Conservation (phyloP, 2,329 filamentous ascomycete genomes). For the Exophiala lecanii-corni region DNA sequence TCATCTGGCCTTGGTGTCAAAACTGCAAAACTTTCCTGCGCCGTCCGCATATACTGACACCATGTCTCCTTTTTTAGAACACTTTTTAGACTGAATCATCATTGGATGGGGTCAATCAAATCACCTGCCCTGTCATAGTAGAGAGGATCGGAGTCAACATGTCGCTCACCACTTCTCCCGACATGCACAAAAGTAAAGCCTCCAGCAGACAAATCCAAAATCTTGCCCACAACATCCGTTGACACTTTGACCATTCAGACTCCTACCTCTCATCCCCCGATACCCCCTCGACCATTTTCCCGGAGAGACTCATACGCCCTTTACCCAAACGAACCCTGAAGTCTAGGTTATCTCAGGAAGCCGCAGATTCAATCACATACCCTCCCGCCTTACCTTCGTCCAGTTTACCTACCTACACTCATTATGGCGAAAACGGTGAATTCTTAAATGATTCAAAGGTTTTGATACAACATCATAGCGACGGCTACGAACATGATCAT, state of each 20-base stretch:
- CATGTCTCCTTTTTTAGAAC: background rate
- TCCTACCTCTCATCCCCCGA: conserved; percentile 55
- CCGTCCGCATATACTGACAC: background rate
- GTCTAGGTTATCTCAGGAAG: conserved; percentile 79
- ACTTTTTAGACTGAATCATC: background rate
- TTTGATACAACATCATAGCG: conserved; percentile 42
- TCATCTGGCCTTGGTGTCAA: no score
- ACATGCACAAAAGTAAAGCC: background rate
- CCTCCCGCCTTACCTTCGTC: conserved; percentile 69
- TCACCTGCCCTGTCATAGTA: background rate
- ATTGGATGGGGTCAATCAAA: background rate
- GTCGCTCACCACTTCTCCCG: background rate
- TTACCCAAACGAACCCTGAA: conserved; percentile 84
- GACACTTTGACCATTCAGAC: conserved; percentile 32
- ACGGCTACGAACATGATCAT: conserved; percentile 28
- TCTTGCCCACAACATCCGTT: background rate
- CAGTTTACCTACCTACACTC: conserved; percentile 72
- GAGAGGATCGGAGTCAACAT: background rate
- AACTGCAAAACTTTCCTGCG: background rate
- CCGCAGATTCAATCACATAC: conserved; percentile 75
- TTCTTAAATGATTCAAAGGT: conserved; percentile 45
- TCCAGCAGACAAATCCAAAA: background rate
- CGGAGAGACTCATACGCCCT: conserved; percentile 87
- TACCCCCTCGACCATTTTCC: conserved; percentile 73
- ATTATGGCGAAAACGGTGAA: conserved; percentile 54